A percentile compares a stretch with the other conserved stretches of the same genome.
phyloP scores from a whole-genome alignment of 2,329 filamentous ascomycete species.

The Verticillium tricorpus region DNA sequence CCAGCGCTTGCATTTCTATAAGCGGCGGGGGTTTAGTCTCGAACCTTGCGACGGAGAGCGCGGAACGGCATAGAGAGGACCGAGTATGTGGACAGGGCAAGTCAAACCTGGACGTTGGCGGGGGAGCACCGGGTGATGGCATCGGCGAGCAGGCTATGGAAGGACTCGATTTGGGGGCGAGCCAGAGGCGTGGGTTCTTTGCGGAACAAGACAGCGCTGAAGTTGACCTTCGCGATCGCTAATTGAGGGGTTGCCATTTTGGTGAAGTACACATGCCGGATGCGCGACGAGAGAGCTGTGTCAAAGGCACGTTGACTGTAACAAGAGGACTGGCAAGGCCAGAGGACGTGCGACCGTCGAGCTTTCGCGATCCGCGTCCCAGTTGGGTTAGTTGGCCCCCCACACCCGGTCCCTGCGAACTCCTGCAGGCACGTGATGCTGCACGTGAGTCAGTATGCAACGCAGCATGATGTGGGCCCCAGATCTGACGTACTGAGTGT shows the following conservation, averaged over 20 bases:
- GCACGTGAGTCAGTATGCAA: not conserved
- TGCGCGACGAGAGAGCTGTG: not conserved
- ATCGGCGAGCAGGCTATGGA: constrained; percentile 62
- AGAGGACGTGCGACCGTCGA: not conserved
- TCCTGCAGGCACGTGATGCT: not conserved
- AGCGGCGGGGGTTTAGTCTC: constrained; percentile 31
- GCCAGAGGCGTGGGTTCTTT: constrained; percentile 67
- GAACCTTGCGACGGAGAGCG: constrained; percentile 10
- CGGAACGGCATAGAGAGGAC: not conserved
- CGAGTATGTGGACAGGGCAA: constrained; percentile 5
- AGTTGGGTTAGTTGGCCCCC: too few relatives aligned
- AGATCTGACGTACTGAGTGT: not conserved
- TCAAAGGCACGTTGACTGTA: too few relatives aligned
- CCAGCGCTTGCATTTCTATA: constrained; percentile 84
- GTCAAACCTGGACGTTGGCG: constrained; percentile 84
- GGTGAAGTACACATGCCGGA: not conserved
- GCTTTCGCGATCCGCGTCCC: not conserved
- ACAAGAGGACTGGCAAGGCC: too few relatives aligned
- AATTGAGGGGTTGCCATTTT: constrained; percentile 65
- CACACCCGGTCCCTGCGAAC: too few relatives aligned
- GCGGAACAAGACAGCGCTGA: constrained; percentile 68
- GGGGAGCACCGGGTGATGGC: constrained; percentile 68
- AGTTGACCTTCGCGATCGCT: constrained; percentile 74
- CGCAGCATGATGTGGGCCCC: not conserved
- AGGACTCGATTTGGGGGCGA: constrained; percentile 64